Evolutionary conservation across 1,139 yeast genomes (phyloP).

Genomic region (Hansenula lynferdii): DNA sequence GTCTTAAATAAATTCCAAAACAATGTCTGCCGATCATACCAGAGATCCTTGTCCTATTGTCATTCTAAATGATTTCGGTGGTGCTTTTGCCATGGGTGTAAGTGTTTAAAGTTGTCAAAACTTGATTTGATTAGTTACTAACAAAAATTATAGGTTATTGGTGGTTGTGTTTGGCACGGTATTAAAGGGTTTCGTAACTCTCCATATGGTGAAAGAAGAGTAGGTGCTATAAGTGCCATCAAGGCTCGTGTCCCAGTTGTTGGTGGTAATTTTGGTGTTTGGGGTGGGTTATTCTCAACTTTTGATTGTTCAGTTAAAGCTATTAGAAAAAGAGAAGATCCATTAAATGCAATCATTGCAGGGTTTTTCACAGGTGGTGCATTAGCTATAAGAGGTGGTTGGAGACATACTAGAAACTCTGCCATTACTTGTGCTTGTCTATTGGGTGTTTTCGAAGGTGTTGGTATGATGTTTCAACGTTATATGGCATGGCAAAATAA

Average conservation of each 20-base stretch:
- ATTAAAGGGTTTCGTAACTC: constrained; percentile 98
- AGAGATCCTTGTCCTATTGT: constrained; percentile 99
- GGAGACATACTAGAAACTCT: constrained; percentile 94
- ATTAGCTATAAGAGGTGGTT: constrained; percentile 96
- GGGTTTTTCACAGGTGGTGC: constrained; percentile 99
- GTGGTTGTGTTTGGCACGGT: constrained; percentile 99
- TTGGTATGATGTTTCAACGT: constrained; percentile 93
- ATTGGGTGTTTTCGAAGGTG: constrained; percentile 97
- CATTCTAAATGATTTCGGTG: constrained; percentile 94
- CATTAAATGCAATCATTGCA: constrained; percentile 97
- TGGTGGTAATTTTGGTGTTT: constrained; percentile 98
- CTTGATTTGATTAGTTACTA: too few relatives aligned
- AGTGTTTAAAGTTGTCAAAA: too few relatives aligned
- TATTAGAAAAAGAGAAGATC: constrained; percentile 95
- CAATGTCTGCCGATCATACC: constrained; percentile 91
- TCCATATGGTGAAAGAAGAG: constrained; percentile 91
- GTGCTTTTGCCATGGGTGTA: constrained; percentile 99
- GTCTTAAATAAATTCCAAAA: too few relatives aligned
- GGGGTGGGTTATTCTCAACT: constrained; percentile 98
- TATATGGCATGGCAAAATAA: constrained; percentile 81
- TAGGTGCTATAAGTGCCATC: constrained; percentile 85
- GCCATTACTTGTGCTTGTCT: constrained; percentile 98
- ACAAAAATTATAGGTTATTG: too few relatives aligned
- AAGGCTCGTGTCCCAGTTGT: constrained; percentile 97
- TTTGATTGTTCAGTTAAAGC: constrained; percentile 96